Evolutionary conservation across 768 basidiomycete genomes (phyloP).

Genomic region (Terana coerulea): DNA sequence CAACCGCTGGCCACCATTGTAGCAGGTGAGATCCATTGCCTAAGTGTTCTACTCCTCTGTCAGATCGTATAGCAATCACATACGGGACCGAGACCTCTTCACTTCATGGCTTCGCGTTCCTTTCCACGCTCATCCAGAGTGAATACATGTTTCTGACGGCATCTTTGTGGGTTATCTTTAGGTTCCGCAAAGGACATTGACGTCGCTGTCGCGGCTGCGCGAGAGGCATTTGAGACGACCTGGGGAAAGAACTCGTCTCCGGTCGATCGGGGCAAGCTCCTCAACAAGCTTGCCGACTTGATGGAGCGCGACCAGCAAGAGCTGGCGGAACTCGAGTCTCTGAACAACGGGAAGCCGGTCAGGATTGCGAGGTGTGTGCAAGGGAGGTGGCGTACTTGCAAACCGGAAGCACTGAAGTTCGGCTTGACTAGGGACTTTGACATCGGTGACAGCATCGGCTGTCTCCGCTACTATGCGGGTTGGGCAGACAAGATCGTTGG

Average conservation of each 20-base stretch:
- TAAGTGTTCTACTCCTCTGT: not conserved
- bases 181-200: constrained; percentile 78
- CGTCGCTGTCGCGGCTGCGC: constrained; percentile 77
- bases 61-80: too few species aligned
- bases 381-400: constrained; percentile 17
- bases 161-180: constrained; percentile 25
- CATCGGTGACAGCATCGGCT: constrained; percentile 73
- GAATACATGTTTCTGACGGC: too few species aligned
- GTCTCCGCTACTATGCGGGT: constrained; percentile 89
- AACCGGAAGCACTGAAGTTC: too few species aligned
- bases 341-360: constrained; percentile 93
- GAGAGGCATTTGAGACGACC: constrained; percentile 75
- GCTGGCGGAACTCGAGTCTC: constrained; percentile 77
- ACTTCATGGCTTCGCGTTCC: too few species aligned
- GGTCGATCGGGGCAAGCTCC: constrained; percentile 71
- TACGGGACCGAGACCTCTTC: too few species aligned
- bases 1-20: constrained; percentile 65
- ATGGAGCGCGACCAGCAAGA: constrained; percentile 82
- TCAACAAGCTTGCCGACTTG: constrained; percentile 86
- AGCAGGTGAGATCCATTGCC: constrained; percentile 31
- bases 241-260: constrained; percentile 92
- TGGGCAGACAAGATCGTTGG: constrained; percentile 95
- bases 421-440: constrained; percentile 62
- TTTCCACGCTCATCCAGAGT: not conserved
- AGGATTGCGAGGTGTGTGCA: constrained; percentile 45